A percentile compares a stretch with the other conserved stretches of the same genome.
These are phyloP conservation scores for Torulaspora delbrueckii DNA, from an alignment of 805 yeast genomes.

Conservation along the genomic window DNA sequence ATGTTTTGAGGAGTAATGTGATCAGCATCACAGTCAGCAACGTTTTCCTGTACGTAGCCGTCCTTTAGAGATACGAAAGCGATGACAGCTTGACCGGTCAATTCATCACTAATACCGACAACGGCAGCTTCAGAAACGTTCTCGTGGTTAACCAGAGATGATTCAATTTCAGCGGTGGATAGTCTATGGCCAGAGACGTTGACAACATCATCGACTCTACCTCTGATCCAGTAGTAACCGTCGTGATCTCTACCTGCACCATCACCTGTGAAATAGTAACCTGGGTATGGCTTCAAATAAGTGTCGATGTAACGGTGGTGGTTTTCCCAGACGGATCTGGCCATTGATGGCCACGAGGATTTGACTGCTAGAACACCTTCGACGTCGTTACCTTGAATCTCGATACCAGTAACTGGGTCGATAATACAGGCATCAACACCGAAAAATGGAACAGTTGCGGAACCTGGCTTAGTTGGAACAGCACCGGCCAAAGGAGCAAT, in stretches of 20 bases:
- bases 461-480: slow-evolving; percentile 93
- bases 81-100: slow-evolving; percentile 96
- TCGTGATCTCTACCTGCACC: slow-evolving; percentile 97
- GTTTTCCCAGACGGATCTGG: slow-evolving; percentile 89
- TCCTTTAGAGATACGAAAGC: slow-evolving; percentile 84
- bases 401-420: slow-evolving; percentile 89
- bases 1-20: slow-evolving; percentile 38
- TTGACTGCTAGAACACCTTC: slow-evolving; percentile 94
- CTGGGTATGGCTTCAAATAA: slow-evolving; percentile 87
- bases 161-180: slow-evolving; percentile 97
- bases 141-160: slow-evolving; percentile 74
- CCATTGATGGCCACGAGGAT: slow-evolving; percentile 97
- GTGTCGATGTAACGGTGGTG: slow-evolving; percentile 85
- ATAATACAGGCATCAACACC: slow-evolving; percentile 88
- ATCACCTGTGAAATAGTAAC: slow-evolving; percentile 94
- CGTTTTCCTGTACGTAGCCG: slow-evolving; percentile 34
- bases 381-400: slow-evolving; percentile 78
- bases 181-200: slow-evolving; percentile 96
- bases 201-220: slow-evolving; percentile 97
- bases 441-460: slow-evolving; percentile 94
- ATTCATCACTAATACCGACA: slow-evolving; percentile 88
- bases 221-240: slow-evolving; percentile 96
- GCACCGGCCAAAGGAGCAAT: slow-evolving; percentile 94
- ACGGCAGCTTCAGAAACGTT: slow-evolving; percentile 94
- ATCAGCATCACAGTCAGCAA: slow-evolving; percentile 29